phyloP scores from a whole-genome alignment of 2,329 filamentous ascomycete genomes.

The Cladosporium phlei region DNA sequence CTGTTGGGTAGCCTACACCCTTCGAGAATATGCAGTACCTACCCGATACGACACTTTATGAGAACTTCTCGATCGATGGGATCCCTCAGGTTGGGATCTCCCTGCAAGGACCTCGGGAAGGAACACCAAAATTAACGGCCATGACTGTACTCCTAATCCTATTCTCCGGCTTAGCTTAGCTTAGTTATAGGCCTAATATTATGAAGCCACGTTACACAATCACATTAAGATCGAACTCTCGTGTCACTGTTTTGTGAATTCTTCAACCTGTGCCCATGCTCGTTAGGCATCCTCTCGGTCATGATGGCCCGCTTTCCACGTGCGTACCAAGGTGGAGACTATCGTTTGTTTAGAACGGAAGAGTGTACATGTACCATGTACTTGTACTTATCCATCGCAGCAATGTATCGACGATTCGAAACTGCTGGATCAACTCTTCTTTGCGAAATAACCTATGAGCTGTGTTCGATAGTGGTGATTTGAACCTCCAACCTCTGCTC shows the following conservation, averaged over 20 bases:
- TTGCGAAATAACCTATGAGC: too few relatives aligned
- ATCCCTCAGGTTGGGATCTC: not conserved
- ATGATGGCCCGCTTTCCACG: too few relatives aligned
- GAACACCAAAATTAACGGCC: not conserved
- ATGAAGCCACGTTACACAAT: conserved; percentile 4
- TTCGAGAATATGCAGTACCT: not conserved
- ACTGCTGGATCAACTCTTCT: too few relatives aligned
- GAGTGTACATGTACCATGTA: too few relatives aligned
- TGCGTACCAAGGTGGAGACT: too few relatives aligned
- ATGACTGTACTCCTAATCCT: conserved; percentile 7
- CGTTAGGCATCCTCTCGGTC: too few relatives aligned
- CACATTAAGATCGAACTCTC: not conserved
- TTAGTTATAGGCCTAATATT: conserved; percentile 8
- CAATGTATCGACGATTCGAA: too few relatives aligned
- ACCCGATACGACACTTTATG: not conserved
- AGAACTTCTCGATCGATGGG: not conserved
- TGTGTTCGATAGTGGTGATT: too few relatives aligned
- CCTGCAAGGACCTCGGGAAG: not conserved
- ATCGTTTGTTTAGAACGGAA: too few relatives aligned
- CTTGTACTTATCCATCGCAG: too few relatives aligned
- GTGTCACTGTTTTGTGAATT: not conserved
- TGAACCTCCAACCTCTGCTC: too few relatives aligned
- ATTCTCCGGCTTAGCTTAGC: conserved; percentile 5
- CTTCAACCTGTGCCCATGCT: not conserved
- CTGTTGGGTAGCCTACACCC: not conserved